Evolutionary conservation across 225 moss, liverwort and hornwort species (phyloP), one percentile per base, ranked within the genome.

Genomic region (Thuidium tamariscinum): DNA sequence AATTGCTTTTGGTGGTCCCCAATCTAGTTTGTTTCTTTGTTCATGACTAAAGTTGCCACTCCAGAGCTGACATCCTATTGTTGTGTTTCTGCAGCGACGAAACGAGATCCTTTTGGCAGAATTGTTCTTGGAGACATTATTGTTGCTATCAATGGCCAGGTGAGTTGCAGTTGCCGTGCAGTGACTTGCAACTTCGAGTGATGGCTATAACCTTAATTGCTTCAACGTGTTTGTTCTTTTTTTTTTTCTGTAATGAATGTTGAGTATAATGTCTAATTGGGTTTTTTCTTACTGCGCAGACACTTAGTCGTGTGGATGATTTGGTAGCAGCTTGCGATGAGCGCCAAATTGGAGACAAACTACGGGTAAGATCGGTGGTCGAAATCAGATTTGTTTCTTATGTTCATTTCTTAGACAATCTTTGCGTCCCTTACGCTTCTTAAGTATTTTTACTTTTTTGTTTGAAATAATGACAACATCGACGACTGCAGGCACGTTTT

Each of bases 271-370:
- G 25, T 79, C 82, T 74, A 39, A 83, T 80, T 64, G 64, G 9
- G 2, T 32, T 55, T 18, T 37, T 54, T 79, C 70, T 11, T 32
- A 26, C 13, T 84, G 59, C 89, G 76, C 93, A 93, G 93, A 92
- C 93, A 15, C 83, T 93, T 37, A 93, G 92, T 73, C 90, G 91
- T 74, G 91, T 93, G 72, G 93, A 93, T 83, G 93, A 93, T 83
- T 85, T 93, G 71, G 91, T 93, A 77, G 93, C 92, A 46, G 92
- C 93, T 87, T 93, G 92, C 78, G 93, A 93, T 82, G 93, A 93
- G 89, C 91, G 91, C 36, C 84, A 91, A 87, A 93, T 93, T 70
- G 93, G 93, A 85, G 93, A 93, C 13, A 92, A 79, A 84, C 8
- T 93, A 52, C 85, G 93, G 89, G 93, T 93, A 89, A 83, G 84